Base-by-base conservation (phyloP, 306 rosid genomes). In the Biancaea sappan region DNA sequence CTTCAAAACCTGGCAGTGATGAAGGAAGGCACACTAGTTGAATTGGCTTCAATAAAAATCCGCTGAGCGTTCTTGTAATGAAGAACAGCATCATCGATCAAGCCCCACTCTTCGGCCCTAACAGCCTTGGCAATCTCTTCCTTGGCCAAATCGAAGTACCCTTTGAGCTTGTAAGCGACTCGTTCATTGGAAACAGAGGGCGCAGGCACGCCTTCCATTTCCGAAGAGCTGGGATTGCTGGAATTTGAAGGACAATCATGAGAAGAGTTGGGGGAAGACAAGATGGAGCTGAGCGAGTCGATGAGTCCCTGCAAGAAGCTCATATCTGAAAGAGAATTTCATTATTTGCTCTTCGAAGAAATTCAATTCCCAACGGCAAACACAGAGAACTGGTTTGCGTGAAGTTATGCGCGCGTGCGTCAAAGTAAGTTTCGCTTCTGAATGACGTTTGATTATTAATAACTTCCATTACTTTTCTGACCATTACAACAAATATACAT, bases 41-140 rank as follows among this genome's bases (percentile, higher is more conserved):
- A 94, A 84, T 73, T 80, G 29, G 97, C 97, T 81, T 94, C 98
- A 4, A 66, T 57, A 34, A 94, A 90, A 53, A 94, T 84, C n/a
- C 94, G 83, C 24, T 88, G 92, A 1, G 97, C 93, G 80, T 84
- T 88, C 67, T 80, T 81, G 62, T 91, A 94, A 82, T 90, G 95
- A 60, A 74, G 84, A 76, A 94, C 73, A 69, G 98, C 97, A 26
- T 94, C 93, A 69, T 92, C 92, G 51, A 86, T 37, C 69, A 94
- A 62, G 13, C 96, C 97, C 97, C 98, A 94, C 72, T 94, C 98
- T 78, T 94, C 98, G 7, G 98, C 98, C 79, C 96, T 84, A 80
- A 94, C 97, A 61, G 90, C 98, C 71, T 91, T 94, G 15, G 80
- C 94, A 85, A 94, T 91, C 92, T 94, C 95, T 67, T 84, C 93